phyloP scores from a whole-genome alignment of 2,329 filamentous ascomycete species.

The Xylaria digitata region DNA sequence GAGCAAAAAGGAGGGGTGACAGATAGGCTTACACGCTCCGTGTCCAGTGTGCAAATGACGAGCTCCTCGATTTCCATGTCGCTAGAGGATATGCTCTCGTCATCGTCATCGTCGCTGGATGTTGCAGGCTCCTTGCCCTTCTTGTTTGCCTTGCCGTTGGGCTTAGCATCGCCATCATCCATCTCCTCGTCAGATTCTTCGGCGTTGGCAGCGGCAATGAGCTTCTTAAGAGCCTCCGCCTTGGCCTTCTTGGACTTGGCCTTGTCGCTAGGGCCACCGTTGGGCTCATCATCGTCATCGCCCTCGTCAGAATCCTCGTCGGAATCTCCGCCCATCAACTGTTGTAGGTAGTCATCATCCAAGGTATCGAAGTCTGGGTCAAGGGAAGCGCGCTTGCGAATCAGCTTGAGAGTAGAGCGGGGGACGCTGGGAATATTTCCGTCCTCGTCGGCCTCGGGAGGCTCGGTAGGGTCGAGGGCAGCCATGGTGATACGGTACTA shows the following conservation, averaged over 20 bases:
- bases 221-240: constrained; percentile 80
- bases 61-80: constrained; percentile 83
- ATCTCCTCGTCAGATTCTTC: constrained; percentile 77
- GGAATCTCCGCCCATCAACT: constrained; percentile 62
- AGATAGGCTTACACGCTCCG: constrained; percentile 76
- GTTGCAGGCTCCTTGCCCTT: constrained; percentile 79
- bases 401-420: constrained; percentile 89
- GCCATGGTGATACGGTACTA: constrained; percentile 99
- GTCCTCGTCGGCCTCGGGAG: constrained; percentile 72
- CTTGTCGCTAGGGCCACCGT: constrained; percentile 92
- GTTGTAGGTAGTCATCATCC: constrained; percentile 73
- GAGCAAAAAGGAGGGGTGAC: constrained; percentile 13
- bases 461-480: constrained; percentile 89
- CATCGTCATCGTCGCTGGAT: constrained; percentile 56
- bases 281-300: constrained; percentile 79
- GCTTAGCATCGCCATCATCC: constrained; percentile 66
- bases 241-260: constrained; percentile 88
- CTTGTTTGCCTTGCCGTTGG: constrained; percentile 69
- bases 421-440: constrained; percentile 70
- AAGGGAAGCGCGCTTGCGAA: constrained; percentile 76
- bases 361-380: constrained; percentile 74
- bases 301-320: constrained; percentile 60
- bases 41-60: constrained; percentile 95
- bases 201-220: constrained; percentile 74
- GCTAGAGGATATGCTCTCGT: constrained; percentile 68